A percentile compares a stretch with the other conserved stretches of the same genome.
phyloP scores from a whole-genome alignment of 305 asterid species.

The Fraxinus albicans region DNA sequence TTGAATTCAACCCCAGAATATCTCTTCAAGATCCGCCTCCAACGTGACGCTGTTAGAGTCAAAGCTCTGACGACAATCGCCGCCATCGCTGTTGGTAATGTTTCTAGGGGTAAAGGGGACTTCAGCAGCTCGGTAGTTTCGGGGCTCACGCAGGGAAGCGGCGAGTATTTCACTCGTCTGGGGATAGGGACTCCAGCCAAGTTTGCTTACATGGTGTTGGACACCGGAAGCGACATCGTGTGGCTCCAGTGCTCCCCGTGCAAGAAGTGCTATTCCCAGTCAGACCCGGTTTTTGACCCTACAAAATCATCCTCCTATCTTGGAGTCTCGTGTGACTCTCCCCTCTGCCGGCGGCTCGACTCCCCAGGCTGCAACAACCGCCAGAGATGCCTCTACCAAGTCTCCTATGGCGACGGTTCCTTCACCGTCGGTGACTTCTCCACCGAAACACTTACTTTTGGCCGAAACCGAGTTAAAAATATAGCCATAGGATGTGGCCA shows the following conservation, averaged over 20 bases:
- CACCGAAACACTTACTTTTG: slow-evolving; percentile 44
- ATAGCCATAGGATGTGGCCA: slow-evolving; percentile 47
- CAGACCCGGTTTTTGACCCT: slow-evolving; percentile 48
- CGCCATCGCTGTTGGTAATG: neutral
- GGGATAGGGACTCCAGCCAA: slow-evolving; percentile 42
- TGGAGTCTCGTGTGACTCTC: slow-evolving; percentile 31
- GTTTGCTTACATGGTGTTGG: slow-evolving; percentile 42
- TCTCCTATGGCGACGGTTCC: slow-evolving; percentile 48
- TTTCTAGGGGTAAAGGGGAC: slow-evolving; percentile 4
- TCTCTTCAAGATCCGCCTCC: slow-evolving; percentile 34
- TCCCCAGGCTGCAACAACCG: slow-evolving; percentile 39
- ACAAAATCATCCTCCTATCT: slow-evolving; percentile 29
- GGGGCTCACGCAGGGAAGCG: slow-evolving; percentile 46
- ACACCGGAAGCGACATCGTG: slow-evolving; percentile 47
- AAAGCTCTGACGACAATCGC: slow-evolving; percentile 20
- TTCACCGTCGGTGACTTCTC: slow-evolving; percentile 46
- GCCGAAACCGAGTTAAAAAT: slow-evolving; percentile 30
- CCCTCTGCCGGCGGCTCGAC: slow-evolving; percentile 41
- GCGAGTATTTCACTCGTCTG: slow-evolving; percentile 50
- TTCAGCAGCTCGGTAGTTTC: slow-evolving; percentile 39
- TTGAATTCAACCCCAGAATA: slow-evolving; percentile 25
- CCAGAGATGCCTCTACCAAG: slow-evolving; percentile 42
- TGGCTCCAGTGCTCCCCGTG: slow-evolving; percentile 54
- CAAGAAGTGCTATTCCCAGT: slow-evolving; percentile 39
- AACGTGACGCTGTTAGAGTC: slow-evolving; percentile 33